Percentiles rank a stretch among this genome's conserved stretches.
These are phyloP conservation scores for Colletotrichum tofieldiae DNA, from an alignment of 2,329 filamentous ascomycete species.

Conservation along the genomic window DNA sequence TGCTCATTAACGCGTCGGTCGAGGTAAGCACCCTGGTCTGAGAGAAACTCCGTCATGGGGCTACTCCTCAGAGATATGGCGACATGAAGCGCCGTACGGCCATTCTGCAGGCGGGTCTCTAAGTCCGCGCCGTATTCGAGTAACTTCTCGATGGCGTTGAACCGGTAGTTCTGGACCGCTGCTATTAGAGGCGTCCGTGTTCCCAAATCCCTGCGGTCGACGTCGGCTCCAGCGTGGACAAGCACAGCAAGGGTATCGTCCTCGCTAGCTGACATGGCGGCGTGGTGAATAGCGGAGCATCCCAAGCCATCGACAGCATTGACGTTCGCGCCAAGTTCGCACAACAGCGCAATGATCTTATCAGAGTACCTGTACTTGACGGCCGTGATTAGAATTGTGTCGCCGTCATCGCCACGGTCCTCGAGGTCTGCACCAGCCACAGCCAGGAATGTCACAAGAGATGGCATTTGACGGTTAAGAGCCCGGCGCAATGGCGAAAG, in stretches of 20 bases:
- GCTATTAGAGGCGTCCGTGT: slow-evolving; percentile 46
- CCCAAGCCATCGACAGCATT: slow-evolving; percentile 45
- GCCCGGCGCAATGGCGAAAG: slow-evolving; percentile 46
- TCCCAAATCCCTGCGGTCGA: slow-evolving; percentile 41
- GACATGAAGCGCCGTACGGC: slow-evolving; percentile 45
- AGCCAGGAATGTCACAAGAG: slow-evolving; percentile 45
- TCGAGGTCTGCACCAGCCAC: slow-evolving; percentile 47
- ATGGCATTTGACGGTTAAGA: slow-evolving; percentile 42
- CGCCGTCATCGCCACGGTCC: slow-evolving; percentile 37
- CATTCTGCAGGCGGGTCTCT: slow-evolving; percentile 43
- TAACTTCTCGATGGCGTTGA: slow-evolving; percentile 41
- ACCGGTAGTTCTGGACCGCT: slow-evolving; percentile 43
- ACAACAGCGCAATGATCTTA: slow-evolving; percentile 46
- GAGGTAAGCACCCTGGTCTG: slow-evolving; percentile 46
- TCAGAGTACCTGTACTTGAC: slow-evolving; percentile 43
- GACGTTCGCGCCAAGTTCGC: slow-evolving; percentile 46
- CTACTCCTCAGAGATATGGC: slow-evolving; percentile 44
- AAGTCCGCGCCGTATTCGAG: slow-evolving; percentile 46
- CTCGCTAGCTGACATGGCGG: slow-evolving; percentile 40
- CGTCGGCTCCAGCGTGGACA: slow-evolving; percentile 44
- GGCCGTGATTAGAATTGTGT: slow-evolving; percentile 45
- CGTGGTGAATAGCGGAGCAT: slow-evolving; percentile 46
- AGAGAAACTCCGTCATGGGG: slow-evolving; percentile 45
- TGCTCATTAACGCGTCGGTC: slow-evolving; percentile 42
- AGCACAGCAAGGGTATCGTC: slow-evolving; percentile 46